A percentile compares a stretch with the other conserved stretches of the same genome.
Conservation (phyloP, 192 early-diverging fungal species). For the Entomortierella beljakovae region DNA sequence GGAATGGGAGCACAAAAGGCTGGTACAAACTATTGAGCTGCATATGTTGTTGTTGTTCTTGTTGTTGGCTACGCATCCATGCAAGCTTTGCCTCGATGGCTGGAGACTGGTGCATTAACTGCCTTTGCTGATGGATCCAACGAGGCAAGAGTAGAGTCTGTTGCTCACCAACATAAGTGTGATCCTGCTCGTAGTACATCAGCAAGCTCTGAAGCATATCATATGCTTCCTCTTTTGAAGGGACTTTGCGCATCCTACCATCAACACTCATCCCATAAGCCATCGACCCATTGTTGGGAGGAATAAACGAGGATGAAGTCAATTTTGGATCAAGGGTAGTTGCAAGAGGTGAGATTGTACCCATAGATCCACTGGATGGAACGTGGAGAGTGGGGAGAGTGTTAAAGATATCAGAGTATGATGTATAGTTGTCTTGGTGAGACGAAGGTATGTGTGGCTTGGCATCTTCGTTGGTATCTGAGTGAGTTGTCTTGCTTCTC, state of each 20-base stretch:
- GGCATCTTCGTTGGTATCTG: neutral
- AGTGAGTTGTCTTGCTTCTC: conserved; percentile 8
- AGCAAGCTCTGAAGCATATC: conserved; percentile 50
- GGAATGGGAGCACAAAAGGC: conserved; percentile 17
- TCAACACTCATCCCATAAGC: conserved; percentile 51
- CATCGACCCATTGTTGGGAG: neutral
- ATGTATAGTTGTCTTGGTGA: neutral
- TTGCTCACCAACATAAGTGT: conserved; percentile 48
- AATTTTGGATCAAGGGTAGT: conserved; percentile 31
- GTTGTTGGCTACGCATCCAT: conserved; percentile 37
- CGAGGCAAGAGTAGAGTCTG: conserved; percentile 49
- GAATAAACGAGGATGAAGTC: neutral
- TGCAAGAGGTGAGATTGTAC: conserved; percentile 40
- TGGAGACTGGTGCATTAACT: conserved; percentile 38
- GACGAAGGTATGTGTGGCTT: neutral
- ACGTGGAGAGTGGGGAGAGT: conserved; percentile 24
- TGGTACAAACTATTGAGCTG: neutral
- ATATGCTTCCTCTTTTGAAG: conserved; percentile 46
- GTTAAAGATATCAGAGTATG: conserved; percentile 37
- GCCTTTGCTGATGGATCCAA: conserved; percentile 53
- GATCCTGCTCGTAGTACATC: conserved; percentile 53
- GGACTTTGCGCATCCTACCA: conserved; percentile 52
- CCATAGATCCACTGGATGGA: conserved; percentile 5
- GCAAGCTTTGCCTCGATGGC: conserved; percentile 29
- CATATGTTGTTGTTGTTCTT: conserved; percentile 21